A percentile compares a stretch with the other conserved stretches of the same genome.
These are phyloP conservation scores for Globisporangium acanthophoron DNA, from an alignment of 352 stramenopile genomes.

Conservation along the genomic window DNA sequence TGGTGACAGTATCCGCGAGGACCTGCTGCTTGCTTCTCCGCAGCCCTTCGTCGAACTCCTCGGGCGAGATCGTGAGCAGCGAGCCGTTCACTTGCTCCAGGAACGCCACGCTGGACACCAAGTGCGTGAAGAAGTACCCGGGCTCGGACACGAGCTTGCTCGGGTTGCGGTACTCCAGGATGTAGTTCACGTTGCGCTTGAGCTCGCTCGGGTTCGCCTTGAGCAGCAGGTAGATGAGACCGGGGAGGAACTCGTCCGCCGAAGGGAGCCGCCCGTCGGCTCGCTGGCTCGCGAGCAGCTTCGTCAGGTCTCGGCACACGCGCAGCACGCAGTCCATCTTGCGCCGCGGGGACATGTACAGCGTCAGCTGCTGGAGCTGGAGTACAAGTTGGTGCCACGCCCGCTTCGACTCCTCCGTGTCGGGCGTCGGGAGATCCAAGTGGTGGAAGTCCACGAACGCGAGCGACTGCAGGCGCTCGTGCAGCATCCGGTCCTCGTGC, in stretches of 20 bases:
- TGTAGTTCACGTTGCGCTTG: constrained; percentile 84
- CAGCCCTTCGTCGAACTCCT: constrained; percentile 71
- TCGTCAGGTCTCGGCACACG: constrained; percentile 70
- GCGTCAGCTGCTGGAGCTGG: constrained; percentile 38
- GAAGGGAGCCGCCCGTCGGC: constrained; percentile 55
- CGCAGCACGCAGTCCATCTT: constrained; percentile 81
- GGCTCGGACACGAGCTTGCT: constrained; percentile 80
- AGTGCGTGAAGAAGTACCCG: constrained; percentile 91
- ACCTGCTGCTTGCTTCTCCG: constrained; percentile 26
- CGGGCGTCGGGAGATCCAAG: constrained; percentile 69
- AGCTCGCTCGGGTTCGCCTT: constrained; percentile 76
- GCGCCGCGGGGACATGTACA: constrained; percentile 64
- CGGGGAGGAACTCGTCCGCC: constrained; percentile 90
- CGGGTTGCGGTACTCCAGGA: constrained; percentile 76
- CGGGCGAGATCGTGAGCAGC: constrained; percentile 57
- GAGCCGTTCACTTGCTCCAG: constrained; percentile 70
- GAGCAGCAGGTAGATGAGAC: constrained; percentile 89
- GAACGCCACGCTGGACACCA: constrained; percentile 80
- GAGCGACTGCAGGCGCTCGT: constrained; percentile 60
- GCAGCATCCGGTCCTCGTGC: constrained; percentile 49
- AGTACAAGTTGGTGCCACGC: constrained; percentile 39
- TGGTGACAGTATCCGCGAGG: constrained; percentile 14
- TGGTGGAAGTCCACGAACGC: constrained; percentile 82
- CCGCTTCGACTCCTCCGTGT: constrained; percentile 21
- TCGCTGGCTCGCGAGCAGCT: constrained; percentile 44